These are phyloP conservation scores for Phenoliferia sp. DNA, from an alignment of 1,284 basidiomycete species.

Conservation along the genomic window DNA sequence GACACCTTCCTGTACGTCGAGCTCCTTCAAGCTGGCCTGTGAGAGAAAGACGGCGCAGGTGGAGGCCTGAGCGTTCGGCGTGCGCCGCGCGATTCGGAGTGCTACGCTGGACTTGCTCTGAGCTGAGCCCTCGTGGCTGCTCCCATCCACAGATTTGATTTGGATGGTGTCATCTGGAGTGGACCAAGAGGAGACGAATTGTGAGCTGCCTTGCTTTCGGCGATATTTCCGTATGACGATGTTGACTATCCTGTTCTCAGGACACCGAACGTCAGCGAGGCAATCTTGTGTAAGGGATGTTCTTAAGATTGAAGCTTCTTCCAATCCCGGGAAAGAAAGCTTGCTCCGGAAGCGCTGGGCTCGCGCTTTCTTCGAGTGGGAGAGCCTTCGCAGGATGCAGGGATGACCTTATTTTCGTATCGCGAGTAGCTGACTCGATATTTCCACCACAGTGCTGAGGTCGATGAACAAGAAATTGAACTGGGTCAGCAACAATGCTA, in stretches of 20 bases:
- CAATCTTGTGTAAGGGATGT: neutral
- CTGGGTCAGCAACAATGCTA: conserved; percentile 62
- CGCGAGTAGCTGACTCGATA: no score
- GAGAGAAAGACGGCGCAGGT: no score
- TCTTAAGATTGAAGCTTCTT: neutral
- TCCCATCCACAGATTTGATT: no score
- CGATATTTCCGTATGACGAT: neutral
- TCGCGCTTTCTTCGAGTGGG: no score
- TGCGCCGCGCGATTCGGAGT: no score
- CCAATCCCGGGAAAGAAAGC: no score
- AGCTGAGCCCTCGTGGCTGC: no score
- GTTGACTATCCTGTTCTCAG: neutral
- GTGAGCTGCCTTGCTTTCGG: neutral
- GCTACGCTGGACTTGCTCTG: no score
- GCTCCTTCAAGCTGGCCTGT: no score
- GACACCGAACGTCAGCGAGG: neutral
- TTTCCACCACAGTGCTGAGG: conserved; percentile 29
- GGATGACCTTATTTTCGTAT: conserved; percentile 30
- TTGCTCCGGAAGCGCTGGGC: no score
- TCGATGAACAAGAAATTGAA: conserved; percentile 54
- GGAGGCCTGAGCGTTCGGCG: no score
- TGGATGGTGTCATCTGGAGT: conserved; percentile 45
- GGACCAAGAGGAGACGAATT: conserved; percentile 9
- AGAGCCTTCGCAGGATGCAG: no score
- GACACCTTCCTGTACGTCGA: conserved; percentile 91